Evolutionary conservation across 495 filamentous ascomycete genomes (phyloP).

Genomic region (Annulohypoxylon nitens): DNA sequence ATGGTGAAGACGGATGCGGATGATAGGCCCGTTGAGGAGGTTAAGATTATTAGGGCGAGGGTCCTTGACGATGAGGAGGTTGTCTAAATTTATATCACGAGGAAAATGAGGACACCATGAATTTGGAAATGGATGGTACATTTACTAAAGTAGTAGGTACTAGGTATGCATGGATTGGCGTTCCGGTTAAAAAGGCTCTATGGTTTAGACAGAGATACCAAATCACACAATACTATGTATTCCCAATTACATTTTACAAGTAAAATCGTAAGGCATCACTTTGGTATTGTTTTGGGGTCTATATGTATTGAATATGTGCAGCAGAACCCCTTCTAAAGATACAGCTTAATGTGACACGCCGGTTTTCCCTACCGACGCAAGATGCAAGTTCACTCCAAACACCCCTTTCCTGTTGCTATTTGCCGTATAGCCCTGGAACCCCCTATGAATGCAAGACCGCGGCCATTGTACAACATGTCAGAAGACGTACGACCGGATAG

Average conservation of each 20-base stretch:
- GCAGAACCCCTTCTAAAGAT: constrained; percentile 38
- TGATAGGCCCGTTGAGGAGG: constrained; percentile 84
- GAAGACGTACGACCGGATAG: constrained; percentile 21
- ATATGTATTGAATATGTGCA: constrained; percentile 46
- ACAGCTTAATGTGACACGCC: constrained; percentile 39
- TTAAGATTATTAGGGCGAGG: constrained; percentile 81
- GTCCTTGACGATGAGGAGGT: constrained; percentile 67
- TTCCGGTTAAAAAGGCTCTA: constrained; percentile 22
- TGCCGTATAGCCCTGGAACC: constrained; percentile 40
- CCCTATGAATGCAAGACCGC: constrained; percentile 46
- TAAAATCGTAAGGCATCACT: constrained; percentile 16
- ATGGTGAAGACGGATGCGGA: constrained; percentile 85
- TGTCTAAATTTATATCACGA: background rate
- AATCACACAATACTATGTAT: constrained; percentile 17
- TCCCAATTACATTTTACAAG: constrained; percentile 1
- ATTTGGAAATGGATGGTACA: background rate
- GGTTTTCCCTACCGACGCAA: constrained; percentile 27
- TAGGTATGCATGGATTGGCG: constrained; percentile 30
- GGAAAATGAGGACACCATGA: background rate
- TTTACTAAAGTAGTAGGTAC: background rate
- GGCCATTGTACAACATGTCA: constrained; percentile 44
- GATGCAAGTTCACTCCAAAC: constrained; percentile 42
- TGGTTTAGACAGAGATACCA: constrained; percentile 34
- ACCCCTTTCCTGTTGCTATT: constrained; percentile 29
- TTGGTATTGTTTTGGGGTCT: constrained; percentile 15